Conservation (phyloP, 2,329 filamentous ascomycete genomes). For the Colletotrichum chlorophyti region DNA sequence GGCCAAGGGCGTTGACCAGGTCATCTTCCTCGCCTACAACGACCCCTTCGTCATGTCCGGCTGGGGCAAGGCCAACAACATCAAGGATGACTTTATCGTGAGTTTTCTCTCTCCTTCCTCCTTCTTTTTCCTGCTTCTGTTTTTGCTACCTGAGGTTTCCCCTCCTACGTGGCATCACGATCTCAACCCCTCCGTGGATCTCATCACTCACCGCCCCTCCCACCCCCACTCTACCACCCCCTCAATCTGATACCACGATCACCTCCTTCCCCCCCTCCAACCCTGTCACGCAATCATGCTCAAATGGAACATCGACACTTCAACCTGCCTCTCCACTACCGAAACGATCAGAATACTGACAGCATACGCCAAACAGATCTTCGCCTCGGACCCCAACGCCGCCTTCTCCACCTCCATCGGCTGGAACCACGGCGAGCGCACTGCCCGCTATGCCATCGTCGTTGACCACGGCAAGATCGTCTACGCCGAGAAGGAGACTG, state of each 20-base stretch:
- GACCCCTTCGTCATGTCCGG: conserved; percentile 88
- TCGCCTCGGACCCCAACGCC: conserved; percentile 73
- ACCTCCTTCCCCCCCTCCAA: neutral
- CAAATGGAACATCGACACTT: neutral
- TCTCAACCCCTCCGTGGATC: conserved; percentile 13
- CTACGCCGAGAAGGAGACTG: conserved; percentile 79
- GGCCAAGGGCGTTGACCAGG: conserved; percentile 81
- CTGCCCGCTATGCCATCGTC: conserved; percentile 80
- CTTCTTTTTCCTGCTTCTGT: too few species aligned
- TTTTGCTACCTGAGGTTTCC: neutral
- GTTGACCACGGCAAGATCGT: conserved; percentile 83
- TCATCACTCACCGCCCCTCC: conserved; percentile 17
- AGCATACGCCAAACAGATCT: conserved; percentile 63
- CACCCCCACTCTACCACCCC: conserved; percentile 22
- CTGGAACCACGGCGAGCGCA: conserved; percentile 78
- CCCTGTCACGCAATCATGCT: neutral
- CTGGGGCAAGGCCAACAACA: conserved; percentile 86
- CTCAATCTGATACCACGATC: conserved; percentile 11
- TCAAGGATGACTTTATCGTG: conserved; percentile 72
- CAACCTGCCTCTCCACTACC: too few species aligned
- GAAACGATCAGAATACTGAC: too few species aligned
- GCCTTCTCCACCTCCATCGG: conserved; percentile 81
- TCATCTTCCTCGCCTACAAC: conserved; percentile 84
- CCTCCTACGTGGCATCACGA: neutral
- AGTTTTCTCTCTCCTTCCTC: too few species aligned